phyloP scores from a whole-genome alignment of 495 filamentous ascomycete genomes.

The Umbilicaria muhlenbergii region DNA sequence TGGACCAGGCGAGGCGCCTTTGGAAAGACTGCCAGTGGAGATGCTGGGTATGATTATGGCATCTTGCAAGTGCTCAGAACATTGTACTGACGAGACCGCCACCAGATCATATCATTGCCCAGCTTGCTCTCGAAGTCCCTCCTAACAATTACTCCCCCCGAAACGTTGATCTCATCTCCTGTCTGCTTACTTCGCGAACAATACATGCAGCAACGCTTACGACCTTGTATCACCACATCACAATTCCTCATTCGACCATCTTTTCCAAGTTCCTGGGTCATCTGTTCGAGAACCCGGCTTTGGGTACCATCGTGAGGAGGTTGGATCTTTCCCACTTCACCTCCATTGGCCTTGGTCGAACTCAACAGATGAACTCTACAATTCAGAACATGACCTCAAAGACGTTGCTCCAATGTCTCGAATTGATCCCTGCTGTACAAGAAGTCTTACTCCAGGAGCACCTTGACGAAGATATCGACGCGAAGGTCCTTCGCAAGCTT shows the following conservation, averaged over 20 bases:
- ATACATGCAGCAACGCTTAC: slow-evolving; percentile 62
- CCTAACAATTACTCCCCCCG: slow-evolving; percentile 63
- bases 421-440: slow-evolving; percentile 59
- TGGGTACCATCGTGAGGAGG: slow-evolving; percentile 66
- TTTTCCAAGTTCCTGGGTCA: slow-evolving; percentile 74
- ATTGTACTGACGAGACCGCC: slow-evolving; percentile 8
- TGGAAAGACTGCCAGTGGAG: slow-evolving; percentile 57
- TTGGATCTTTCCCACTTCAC: slow-evolving; percentile 85
- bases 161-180: slow-evolving; percentile 68
- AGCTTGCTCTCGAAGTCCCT: slow-evolving; percentile 59
- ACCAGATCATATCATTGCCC: slow-evolving; percentile 59
- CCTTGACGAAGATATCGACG: slow-evolving; percentile 61
- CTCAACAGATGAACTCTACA: slow-evolving; percentile 61
- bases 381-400: slow-evolving; percentile 68
- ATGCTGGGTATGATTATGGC: slow-evolving; percentile 40
- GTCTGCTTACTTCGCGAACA: slow-evolving; percentile 59
- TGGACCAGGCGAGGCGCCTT: slow-evolving; percentile 19
- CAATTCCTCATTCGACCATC: slow-evolving; percentile 72
- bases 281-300: slow-evolving; percentile 47
- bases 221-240: slow-evolving; percentile 70
- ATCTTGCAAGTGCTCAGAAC: slow-evolving; percentile 1
- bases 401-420: slow-evolving; percentile 60
- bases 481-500: slow-evolving; percentile 52
- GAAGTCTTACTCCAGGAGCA: slow-evolving; percentile 78
- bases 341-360: slow-evolving; percentile 64